phyloP scores from a whole-genome alignment of 2,329 filamentous ascomycete species.

The Fusarium longipes region DNA sequence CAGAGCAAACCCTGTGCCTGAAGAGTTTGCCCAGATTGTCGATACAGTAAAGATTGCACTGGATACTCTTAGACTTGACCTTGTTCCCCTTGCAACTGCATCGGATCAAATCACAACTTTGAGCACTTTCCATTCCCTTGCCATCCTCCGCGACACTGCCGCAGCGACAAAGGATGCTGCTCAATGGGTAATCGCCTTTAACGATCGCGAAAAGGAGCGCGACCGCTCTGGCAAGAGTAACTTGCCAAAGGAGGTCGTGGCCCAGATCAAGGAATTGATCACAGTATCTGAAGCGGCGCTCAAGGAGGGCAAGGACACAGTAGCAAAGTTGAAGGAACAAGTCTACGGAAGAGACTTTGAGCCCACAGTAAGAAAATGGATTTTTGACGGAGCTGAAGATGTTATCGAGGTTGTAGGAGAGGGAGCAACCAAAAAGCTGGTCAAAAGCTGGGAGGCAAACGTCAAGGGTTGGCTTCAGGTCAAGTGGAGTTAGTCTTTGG shows the following conservation, averaged over 20 bases:
- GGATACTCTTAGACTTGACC: slow-evolving; percentile 30
- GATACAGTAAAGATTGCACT: slow-evolving; percentile 33
- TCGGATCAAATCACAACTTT: slow-evolving; percentile 43
- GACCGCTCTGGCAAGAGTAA: slow-evolving; percentile 54
- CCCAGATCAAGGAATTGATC: slow-evolving; percentile 51
- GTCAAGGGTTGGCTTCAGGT: slow-evolving; percentile 52
- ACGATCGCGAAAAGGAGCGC: slow-evolving; percentile 55
- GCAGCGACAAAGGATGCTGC: slow-evolving; percentile 48
- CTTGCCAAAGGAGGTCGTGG: slow-evolving; percentile 53
- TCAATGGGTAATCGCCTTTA: slow-evolving; percentile 52
- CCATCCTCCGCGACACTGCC: slow-evolving; percentile 54
- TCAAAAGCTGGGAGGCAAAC: slow-evolving; percentile 52
- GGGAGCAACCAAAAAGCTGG: slow-evolving; percentile 43
- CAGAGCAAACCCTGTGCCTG: slow-evolving; percentile 38
- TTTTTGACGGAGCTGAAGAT: slow-evolving; percentile 43
- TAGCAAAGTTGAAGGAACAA: slow-evolving; percentile 48
- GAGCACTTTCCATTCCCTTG: slow-evolving; percentile 52
- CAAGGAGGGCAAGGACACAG: slow-evolving; percentile 49
- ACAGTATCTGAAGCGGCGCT: slow-evolving; percentile 46
- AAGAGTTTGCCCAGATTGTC: slow-evolving; percentile 45
- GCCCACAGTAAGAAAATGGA: slow-evolving; percentile 44
- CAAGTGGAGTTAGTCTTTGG: slow-evolving; percentile 46
- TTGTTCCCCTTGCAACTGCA: slow-evolving; percentile 25
- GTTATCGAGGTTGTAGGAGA: slow-evolving; percentile 45
- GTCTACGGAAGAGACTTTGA: slow-evolving; percentile 46